Base-by-base conservation (phyloP, 768 basidiomycete genomes). In the Rhodotorula babjevae region DNA sequence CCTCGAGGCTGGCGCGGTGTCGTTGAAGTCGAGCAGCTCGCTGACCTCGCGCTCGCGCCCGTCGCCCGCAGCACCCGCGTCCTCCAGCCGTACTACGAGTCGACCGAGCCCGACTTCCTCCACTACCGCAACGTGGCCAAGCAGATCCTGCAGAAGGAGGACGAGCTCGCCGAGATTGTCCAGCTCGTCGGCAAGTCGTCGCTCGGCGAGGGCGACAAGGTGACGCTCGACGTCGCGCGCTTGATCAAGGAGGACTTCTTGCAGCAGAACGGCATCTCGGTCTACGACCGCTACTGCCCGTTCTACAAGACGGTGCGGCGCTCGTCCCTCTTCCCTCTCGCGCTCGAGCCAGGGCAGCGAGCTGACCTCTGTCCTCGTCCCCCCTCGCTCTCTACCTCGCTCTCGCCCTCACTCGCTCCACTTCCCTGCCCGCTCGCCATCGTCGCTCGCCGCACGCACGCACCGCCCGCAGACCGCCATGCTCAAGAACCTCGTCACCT, bases 141-240 rank as follows among this genome's bases (percentile, higher is more conserved):
- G 83, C 93, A 97, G 83, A 95, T 99, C 68, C 82, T 99, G 66
- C 96, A 98, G 82, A 98, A 98, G 83, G 96, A 99, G 81, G 93
- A 94, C 78, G 96, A 98, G 79, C 86, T 99, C 55, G 93, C 96
- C 2, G 96, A 99, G 82, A 98, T 99, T 75, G 96, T 99, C 40
- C 96, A 99, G 80, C 86, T 99, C n/a, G 96, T 99, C 77, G 96
- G 96, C 62, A 99, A 99, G 85, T 92, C 90, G 78, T 96, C 96
- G 42, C 85, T 99, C 36, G 94, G 95, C 68, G 96, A 99, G 82
- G 88, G 86, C 78, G 96, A 99, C 83, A 99, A 99, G 86, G 94
- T 97, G 79, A 98, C 94, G 15, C 86, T 99, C 49, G 96, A 98
- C 79, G 93, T 97, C 47, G 95, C 94, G 27, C 87, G 91, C 58